phyloP scores from a whole-genome alignment of 2,329 filamentous ascomycete genomes.

The Botryotinia narcissicola region DNA sequence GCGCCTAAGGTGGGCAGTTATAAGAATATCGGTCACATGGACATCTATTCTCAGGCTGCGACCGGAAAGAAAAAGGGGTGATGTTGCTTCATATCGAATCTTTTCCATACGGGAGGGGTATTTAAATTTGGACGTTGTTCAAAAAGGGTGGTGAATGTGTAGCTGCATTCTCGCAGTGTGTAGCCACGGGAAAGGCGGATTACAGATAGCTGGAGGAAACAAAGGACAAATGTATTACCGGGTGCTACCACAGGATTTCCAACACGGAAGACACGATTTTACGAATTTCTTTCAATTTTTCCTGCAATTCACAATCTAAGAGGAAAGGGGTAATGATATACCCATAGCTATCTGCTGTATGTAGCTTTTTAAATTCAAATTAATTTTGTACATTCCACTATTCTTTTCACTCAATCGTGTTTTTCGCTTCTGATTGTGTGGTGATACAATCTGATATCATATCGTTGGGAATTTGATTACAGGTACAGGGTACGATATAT shows the following conservation, averaged over 20 bases:
- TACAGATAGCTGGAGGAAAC: not conserved
- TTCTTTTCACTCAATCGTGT: no score
- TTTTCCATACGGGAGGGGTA: not conserved
- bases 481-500: no score
- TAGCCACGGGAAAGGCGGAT: not conserved
- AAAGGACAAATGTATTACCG: not conserved
- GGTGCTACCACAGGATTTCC: not conserved
- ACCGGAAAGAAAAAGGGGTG: not conserved
- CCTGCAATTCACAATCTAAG: no score
- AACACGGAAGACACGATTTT: not conserved
- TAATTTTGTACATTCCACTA: not conserved
- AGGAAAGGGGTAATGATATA: not conserved
- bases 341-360: not conserved
- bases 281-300: not conserved
- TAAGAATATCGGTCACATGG: constrained; percentile 25
- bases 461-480: not conserved
- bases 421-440: not conserved
- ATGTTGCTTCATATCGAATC: not conserved
- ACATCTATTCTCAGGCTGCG: constrained; percentile 21
- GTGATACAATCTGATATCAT: not conserved
- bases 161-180: not conserved
- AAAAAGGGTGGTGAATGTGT: no score
- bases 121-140: not conserved
- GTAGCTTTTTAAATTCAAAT: not conserved
- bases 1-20: constrained; percentile 28